Evolutionary conservation across 345 rosid species (phyloP), one percentile per base, ranked within the genome.

Genomic region (Corymbia maculata): DNA sequence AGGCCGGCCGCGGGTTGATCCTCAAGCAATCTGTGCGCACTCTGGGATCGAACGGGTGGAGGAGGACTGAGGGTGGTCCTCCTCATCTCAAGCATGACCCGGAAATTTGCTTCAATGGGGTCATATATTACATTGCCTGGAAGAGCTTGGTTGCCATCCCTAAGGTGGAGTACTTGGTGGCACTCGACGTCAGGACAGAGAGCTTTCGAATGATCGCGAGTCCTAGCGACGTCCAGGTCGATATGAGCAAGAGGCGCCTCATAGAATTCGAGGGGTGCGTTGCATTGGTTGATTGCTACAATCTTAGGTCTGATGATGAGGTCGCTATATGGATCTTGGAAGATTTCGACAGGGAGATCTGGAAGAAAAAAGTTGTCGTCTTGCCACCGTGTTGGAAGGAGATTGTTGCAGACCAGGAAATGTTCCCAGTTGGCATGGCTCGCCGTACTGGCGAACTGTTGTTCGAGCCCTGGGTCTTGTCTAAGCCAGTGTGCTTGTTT

Each of bases 401-500:
- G 75, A 87, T 92, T 91, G 28, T 91, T 88, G 50, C 64, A 66
- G 88, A 89, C 88, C 84, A 86, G 85, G 86, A 84, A 79, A 66
- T 66, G 79, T 66, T 66, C 79, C 79, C 79, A 66, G 79, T 42
- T 14, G 79, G 79, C 8, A 66, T 66, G 10, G 79, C 30, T 66
- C 79, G 42, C 21, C 32, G 17, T 4, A 66, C 79, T 13, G 79
- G 79, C 11, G 42, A 66, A 30, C 42, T 66, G 79, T n/a, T 66
- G 21, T 66, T 66, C 32, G 79, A 66, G 36, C 79, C 79, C 10
- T 66, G 79, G 79, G 32, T 66, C 79, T 36, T 15, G 79, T 66
- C 0, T 19, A 66, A 66, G 79, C 79, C 79, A 0, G 17, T 66
- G 79, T 66, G 42, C 79, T 36, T 66, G 44, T 66, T 66, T 66